Base-by-base conservation (phyloP, 805 yeast genomes). In the Saturnispora mendoncae region DNA sequence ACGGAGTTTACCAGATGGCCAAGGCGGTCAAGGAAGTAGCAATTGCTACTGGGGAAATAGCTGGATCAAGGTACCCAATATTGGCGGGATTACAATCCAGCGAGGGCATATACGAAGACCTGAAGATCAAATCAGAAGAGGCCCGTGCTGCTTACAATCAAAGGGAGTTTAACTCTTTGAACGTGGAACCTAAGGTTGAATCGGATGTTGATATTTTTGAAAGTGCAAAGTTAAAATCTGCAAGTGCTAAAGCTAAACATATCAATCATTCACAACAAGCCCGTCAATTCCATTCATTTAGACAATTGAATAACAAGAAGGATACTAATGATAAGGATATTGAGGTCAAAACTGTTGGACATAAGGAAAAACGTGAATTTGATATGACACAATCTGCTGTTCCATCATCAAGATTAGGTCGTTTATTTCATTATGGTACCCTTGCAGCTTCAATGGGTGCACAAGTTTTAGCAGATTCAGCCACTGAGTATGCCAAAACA, bases 341-440 rank as follows among this genome's bases (percentile, higher is more conserved):
- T 10, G 26, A 43, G 39, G 23, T 21, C 17, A 23, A 19, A 17
- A 46, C 54, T 1, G 44, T 62, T 27, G 68, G 68, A 1, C 57
- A 51, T 40, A 53, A 57, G n/a, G 58, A 51, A 6, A 58, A 57
- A 41, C 60, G 60, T n/a, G 66, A 61, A 26, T 60, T 69, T 49
- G 72, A 73, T 46, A 59, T 77, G 71, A 61, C 74, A 27, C 71
- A 71, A 41, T 75, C 92, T 2, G 75, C 83, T 34, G 92, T 92
- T 14, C 98, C 98, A 3, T 69, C 88, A 15, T 74, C 94, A 1
- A 74, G 96, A 53, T 60, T 92, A n/a, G 84, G 87, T 18, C 69
- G 98, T 46, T 70, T 92, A 37, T 86, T 87, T 56, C 98, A 92
- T 61, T 92, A 88, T 57, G 97, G 97, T 8, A 68, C 84, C 2